Conservation (phyloP, 345 rosid genomes). For the Salix brachista region DNA sequence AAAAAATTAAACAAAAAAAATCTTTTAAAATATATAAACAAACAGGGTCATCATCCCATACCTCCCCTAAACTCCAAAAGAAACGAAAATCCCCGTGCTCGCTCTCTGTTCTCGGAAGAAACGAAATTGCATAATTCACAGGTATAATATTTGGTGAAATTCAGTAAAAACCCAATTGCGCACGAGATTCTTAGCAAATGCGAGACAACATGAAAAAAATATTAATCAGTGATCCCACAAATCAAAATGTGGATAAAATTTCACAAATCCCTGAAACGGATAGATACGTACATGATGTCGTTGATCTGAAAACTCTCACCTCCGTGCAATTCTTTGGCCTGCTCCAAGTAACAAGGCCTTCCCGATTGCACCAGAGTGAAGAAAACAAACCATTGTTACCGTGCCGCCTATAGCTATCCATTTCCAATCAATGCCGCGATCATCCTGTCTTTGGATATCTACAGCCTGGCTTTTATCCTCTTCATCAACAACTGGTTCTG, state of each 20-base stretch:
- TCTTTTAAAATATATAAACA: no score
- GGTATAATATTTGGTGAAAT: no score
- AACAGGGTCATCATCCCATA: no score
- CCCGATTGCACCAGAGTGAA: constrained; percentile 65
- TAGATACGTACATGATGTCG: background rate
- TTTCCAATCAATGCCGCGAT: constrained; percentile 78
- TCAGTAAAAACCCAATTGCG: background rate
- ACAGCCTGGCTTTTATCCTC: constrained; percentile 30
- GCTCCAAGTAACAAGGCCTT: constrained; percentile 75
- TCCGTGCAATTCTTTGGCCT: constrained; percentile 69
- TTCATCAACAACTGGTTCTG: constrained; percentile 33
- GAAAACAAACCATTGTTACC: constrained; percentile 70
- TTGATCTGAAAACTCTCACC: constrained; percentile 39
- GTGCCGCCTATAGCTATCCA: constrained; percentile 82
- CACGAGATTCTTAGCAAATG: background rate
- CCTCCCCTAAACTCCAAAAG: no score
- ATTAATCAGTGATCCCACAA: background rate
- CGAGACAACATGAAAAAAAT: background rate
- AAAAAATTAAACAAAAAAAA: no score
- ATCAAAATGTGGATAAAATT: background rate
- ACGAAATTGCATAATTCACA: background rate
- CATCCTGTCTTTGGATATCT: constrained; percentile 30
- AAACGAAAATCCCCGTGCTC: background rate
- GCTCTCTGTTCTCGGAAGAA: background rate
- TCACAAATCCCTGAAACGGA: background rate